phyloP scores from a whole-genome alignment of 371 early-diverging fungal genomes.

The Circinella minor region DNA sequence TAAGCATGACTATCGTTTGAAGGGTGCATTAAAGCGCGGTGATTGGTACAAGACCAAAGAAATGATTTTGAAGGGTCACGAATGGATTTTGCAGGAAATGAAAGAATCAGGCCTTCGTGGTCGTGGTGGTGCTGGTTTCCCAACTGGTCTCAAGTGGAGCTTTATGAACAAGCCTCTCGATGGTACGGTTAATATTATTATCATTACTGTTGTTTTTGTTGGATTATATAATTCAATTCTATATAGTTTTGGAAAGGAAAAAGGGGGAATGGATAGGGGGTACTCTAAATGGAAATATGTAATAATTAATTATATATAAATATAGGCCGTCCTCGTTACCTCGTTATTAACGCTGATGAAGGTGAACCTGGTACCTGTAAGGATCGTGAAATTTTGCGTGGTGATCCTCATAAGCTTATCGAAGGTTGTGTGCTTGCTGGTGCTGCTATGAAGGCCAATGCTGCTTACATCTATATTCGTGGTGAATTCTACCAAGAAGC shows the following conservation, averaged over 20 bases:
- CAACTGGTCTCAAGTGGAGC: conserved; percentile 97
- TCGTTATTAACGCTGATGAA: conserved; percentile 98
- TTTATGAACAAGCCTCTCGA: conserved; percentile 96
- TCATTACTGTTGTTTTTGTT: too few species aligned
- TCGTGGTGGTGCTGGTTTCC: conserved; percentile 98
- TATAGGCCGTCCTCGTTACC: conserved; percentile 76
- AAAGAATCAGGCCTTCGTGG: conserved; percentile 96
- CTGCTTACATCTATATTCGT: conserved; percentile 97
- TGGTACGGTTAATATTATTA: conserved; percentile 32
- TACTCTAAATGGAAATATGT: not conserved
- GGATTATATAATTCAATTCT: too few species aligned
- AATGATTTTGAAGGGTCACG: conserved; percentile 92
- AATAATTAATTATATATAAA: too few species aligned
- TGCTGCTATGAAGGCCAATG: conserved; percentile 95
- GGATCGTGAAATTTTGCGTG: conserved; percentile 97
- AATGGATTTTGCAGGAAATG: conserved; percentile 97
- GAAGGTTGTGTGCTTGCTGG: conserved; percentile 98
- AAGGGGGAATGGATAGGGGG: not conserved
- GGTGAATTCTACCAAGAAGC: conserved; percentile 99
- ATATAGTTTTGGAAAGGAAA: not conserved
- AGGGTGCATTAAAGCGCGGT: conserved; percentile 92
- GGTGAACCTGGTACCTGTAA: conserved; percentile 99
- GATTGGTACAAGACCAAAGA: conserved; percentile 99
- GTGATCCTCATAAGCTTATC: conserved; percentile 97
- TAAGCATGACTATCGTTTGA: conserved; percentile 86